Evolutionary conservation across 208 protist genomes (phyloP), one percentile per base, ranked within the genome.

Genomic region (Wallacemonas rigidus): DNA sequence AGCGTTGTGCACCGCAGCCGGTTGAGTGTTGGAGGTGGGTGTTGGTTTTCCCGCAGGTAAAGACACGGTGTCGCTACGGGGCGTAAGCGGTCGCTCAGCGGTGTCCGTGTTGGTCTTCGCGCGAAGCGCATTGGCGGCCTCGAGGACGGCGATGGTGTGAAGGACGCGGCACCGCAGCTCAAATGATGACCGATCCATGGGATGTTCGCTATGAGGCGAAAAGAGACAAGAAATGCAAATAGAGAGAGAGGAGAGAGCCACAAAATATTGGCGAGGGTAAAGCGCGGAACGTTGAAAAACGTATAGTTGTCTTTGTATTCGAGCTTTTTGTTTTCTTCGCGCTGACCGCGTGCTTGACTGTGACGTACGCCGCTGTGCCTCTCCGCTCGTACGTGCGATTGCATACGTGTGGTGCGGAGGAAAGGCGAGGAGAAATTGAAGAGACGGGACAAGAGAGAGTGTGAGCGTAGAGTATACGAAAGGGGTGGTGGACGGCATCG

Each of bases 111-210:
- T 5, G 14, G 26, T 17, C 6, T 57, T 6, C 6, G 14, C 15
- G 5, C 0, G 53, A 17, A 7, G 53, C 17, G 53, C 14, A 8
- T 7, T 57, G 14, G 11, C 9, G 9, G 53, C 11, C 14, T 57
- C 14, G 6, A 57, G 53, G 53, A 57, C 53, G n/a, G 60, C 60
- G 50, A 65, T 35, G 15, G 60, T 65, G 40, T 65, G 40, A 8
- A 65, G 40, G 6, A 65, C 60, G 14, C 60, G 60, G 60, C 60
- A 48, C 38, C 5, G 4, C 41, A 65, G 15, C 5, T 44, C 60
- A 51, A n/a, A 53, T n/a, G 60, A 35, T 51, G 60, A 4, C 43
- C 40, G 7, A 4, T 65, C 17, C 60, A 65, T 65, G 36, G n/a
- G 3, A 57, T 51, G 44, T 44, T 58, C 48, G 8, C 14, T 4